Percentiles rank a stretch among this genome's conserved stretches.
phyloP scores from a whole-genome alignment of 495 filamentous ascomycete genomes.

The Penicillium ucsense region DNA sequence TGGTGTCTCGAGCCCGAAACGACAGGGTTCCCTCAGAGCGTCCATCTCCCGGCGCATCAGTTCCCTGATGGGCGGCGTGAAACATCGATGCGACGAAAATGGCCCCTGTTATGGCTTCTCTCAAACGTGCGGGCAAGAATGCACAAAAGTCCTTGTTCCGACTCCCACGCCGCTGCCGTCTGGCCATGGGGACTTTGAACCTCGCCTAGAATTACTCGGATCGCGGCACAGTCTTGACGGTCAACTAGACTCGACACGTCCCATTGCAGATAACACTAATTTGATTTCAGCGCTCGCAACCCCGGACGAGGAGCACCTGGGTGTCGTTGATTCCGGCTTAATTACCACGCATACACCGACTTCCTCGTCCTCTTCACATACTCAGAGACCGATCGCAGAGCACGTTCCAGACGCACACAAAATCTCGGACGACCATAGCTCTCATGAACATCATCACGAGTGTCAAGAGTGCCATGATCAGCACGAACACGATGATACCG shows the following conservation, averaged over 20 bases:
- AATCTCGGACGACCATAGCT: slow-evolving; percentile 1
- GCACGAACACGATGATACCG: slow-evolving; percentile 6
- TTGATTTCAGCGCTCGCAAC: no score
- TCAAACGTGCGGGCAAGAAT: slow-evolving; percentile 77
- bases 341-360: background rate
- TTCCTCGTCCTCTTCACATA: slow-evolving; percentile 9
- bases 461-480: background rate
- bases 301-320: no score
- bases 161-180: slow-evolving; percentile 5
- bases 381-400: slow-evolving; percentile 1
- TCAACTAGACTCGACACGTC: slow-evolving; percentile 3
- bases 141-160: slow-evolving; percentile 33
- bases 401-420: background rate
- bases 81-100: slow-evolving; percentile 58
- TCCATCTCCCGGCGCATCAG: slow-evolving; percentile 42
- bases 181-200: slow-evolving; percentile 2
- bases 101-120: slow-evolving; percentile 79
- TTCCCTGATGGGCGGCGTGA: slow-evolving; percentile 58
- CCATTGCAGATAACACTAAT: background rate
- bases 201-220: background rate
- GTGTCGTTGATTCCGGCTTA: no score
- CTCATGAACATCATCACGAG: slow-evolving; percentile 4
- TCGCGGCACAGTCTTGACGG: slow-evolving; percentile 11
- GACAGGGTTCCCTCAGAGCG: slow-evolving; percentile 30
- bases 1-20: background rate